Evolutionary conservation across 2,329 filamentous ascomycete species (phyloP), one percentile per base, ranked within the genome.

Genomic region (Penicillium sclerotiorum): DNA sequence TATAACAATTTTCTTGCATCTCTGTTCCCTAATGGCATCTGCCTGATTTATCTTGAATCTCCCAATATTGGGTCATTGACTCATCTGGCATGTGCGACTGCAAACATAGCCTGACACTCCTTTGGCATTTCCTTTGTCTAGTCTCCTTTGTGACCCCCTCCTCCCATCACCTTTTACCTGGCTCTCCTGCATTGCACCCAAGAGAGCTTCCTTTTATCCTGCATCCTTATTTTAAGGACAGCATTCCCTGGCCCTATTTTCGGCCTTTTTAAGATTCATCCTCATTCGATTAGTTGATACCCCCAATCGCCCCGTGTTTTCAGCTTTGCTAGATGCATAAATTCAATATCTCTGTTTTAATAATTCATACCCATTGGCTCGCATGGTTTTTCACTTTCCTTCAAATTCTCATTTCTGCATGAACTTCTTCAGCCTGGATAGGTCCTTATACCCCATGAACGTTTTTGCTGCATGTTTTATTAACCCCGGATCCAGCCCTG

Each of bases 71-170:
- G 22, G 20, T 28, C 15, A 18, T 20, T 21, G 44, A 38, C 28
- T 15, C 15, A 22, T 28, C 22, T 27, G 13, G 25, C 15, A 36
- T 25, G 17, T 38, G 18, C 36, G 25, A 17, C 37, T 35, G 25
- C 23, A 27, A 33, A 37, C 18, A 57, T 51, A 46, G 30, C 41
- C 33, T 25, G 30, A 39, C 68, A 57, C 57, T 69, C 65, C 33
- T 63, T 70, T 45, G 54, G 55, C 28, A 20, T 59, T 59, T 56
- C 53, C 45, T 59, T 57, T 57, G 50, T 53, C 42, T 42, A 45
- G 45, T 20, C 25, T 32, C 33, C 38, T 45, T 41, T 35, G 25
- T 35, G 36, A 28, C 28, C 21, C 11, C 50, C 44, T 36, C 38
- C 15, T 45, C 42, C 18, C 50, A 35, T 47, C 38, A 43, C 40